Conservation (phyloP, 2,329 filamentous ascomycete species). For the Penicillium italicum region DNA sequence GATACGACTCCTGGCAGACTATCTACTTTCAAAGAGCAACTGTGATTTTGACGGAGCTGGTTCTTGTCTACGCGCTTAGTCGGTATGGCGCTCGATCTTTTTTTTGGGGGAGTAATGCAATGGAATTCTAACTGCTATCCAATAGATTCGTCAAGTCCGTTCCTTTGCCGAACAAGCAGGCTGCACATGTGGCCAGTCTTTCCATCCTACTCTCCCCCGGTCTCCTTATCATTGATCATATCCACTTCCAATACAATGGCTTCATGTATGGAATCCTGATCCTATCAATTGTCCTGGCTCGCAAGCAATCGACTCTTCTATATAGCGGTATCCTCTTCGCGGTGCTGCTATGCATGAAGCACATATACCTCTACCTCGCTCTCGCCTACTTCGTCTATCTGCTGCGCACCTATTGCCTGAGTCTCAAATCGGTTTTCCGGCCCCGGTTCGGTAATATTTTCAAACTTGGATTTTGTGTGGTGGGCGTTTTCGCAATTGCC, state of each 20-base stretch:
- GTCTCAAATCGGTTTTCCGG: conserved; percentile 68
- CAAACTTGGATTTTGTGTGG: conserved; percentile 74
- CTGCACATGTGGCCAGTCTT: conserved; percentile 79
- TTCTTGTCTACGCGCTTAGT: conserved; percentile 78
- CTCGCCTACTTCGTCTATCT: conserved; percentile 95
- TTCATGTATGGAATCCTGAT: conserved; percentile 90
- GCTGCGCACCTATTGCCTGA: conserved; percentile 83
- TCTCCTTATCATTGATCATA: conserved; percentile 94
- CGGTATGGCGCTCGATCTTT: conserved; percentile 49
- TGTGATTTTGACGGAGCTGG: conserved; percentile 78
- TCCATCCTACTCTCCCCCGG: conserved; percentile 90
- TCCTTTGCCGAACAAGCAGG: conserved; percentile 61
- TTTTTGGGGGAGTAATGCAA: neutral
- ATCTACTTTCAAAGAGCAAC: conserved; percentile 89
- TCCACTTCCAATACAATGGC: conserved; percentile 99
- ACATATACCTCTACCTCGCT: conserved; percentile 95
- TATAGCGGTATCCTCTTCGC: conserved; percentile 81
- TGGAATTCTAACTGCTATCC: neutral
- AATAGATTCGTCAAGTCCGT: conserved; percentile 71
- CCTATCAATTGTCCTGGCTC: conserved; percentile 77
- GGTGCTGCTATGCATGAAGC: conserved; percentile 84
- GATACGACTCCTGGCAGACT: conserved; percentile 89
- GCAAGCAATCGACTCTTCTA: conserved; percentile 69
- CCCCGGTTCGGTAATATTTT: conserved; percentile 74
- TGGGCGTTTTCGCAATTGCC: conserved; percentile 68